phyloP scores from a whole-genome alignment of 1,284 basidiomycete genomes.

The Crepidotus sp. region DNA sequence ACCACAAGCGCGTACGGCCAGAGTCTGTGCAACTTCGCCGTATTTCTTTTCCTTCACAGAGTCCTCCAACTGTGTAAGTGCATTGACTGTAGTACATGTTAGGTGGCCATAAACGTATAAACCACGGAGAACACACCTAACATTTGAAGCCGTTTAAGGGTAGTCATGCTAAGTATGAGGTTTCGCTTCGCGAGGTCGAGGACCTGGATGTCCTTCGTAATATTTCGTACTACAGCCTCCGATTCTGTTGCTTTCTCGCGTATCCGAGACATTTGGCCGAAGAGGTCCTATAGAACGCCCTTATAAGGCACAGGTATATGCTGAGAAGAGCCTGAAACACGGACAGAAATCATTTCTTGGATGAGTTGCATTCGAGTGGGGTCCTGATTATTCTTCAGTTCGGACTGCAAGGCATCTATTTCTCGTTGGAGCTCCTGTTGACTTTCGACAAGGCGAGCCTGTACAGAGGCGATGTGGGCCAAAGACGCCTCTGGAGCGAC shows the following conservation, averaged over 20 bases:
- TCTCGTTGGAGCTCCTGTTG: conserved; percentile 63
- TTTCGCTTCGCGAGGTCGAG: conserved; percentile 95
- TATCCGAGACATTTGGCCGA: conserved; percentile 90
- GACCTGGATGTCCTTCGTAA: conserved; percentile 94
- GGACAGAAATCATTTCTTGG: conserved; percentile 87
- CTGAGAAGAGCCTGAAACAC: conserved; percentile 15
- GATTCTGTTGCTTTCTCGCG: conserved; percentile 93
- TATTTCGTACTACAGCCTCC: conserved; percentile 89
- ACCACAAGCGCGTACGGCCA: conserved; percentile 46
- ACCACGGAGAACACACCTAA: conserved; percentile 55
- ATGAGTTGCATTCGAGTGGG: conserved; percentile 79
- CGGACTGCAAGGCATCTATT: conserved; percentile 57
- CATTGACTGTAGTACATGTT: conserved; percentile 53
- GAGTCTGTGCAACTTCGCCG: conserved; percentile 72
- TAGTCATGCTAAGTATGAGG: conserved; percentile 82
- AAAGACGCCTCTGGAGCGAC: conserved; percentile 54
- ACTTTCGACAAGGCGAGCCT: conserved; percentile 49
- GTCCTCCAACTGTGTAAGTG: conserved; percentile 73
- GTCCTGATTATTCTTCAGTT: conserved; percentile 71
- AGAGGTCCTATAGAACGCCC: conserved; percentile 57
- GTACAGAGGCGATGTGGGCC: conserved; percentile 53
- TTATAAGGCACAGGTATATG: conserved; percentile 1
- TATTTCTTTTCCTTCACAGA: conserved; percentile 74
- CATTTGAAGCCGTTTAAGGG: conserved; percentile 88
- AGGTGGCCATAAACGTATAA: not conserved